Evolutionary conservation across 2,329 filamentous ascomycete genomes (phyloP), one percentile per base, ranked within the genome.

Genomic region (Colletotrichum brevisporum): DNA sequence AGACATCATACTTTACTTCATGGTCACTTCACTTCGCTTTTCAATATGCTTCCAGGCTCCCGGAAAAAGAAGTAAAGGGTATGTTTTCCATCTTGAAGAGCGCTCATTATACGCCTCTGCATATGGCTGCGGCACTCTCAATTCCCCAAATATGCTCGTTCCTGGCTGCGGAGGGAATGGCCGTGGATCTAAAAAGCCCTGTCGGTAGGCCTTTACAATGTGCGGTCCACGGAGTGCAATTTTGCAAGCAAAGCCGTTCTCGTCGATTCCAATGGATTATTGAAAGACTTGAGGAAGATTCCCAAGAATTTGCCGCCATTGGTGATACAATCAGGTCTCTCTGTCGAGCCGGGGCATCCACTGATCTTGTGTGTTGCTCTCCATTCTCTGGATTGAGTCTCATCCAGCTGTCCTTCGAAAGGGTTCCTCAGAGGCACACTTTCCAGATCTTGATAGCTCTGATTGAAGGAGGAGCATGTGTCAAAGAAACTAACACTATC

Each of bases 131-230:
- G 1, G 13, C 39, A 18, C 24, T 62, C 2, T 51, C 31, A 1
- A 1, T 45, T 8, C 58, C 58, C 1, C 31, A 27, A 1, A 18
- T 62, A 0, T 62, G 48, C 10, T 43, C 9, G 0, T 62, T 53
- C 2, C 4, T 62, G 1, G 0, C 43, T 18, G 8, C 27, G 6
- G 4, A 27, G 3, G 13, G 27, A 0, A 1, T 31, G 9, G 13
- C 16, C 0, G 47, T 41, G 3, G 53, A 53, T 45, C 31, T 26
- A 0, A 13, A 27, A 1, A 62, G 58, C 2, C 15, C 5, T 0
- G 0, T 62, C 2, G 48, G 58, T 3, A 36, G 8, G 12, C 58
- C 58, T 5, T 0, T 62, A 12, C 58, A 61, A 2, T 61, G 58
- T 0, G 48, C 47, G 5, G 45, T 61, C 3, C 45, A 41, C 2